phyloP scores from a whole-genome alignment of 2,329 filamentous ascomycete genomes.

The Herpotrichia juniperi region DNA sequence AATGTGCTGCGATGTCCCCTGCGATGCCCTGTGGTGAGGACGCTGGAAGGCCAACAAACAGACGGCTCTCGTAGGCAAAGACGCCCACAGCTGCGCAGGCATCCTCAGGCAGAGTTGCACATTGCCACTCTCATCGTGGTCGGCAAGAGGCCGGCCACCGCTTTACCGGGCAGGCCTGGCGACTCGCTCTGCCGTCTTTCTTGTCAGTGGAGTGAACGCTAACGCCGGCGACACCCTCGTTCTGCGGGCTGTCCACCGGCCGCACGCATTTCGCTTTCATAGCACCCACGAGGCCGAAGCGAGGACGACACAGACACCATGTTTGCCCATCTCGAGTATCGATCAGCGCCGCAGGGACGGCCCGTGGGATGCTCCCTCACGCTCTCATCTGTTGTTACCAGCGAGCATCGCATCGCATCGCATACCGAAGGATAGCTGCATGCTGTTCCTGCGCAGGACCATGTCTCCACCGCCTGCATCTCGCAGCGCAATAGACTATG shows the following conservation, averaged over 20 bases:
- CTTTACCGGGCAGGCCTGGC: background rate
- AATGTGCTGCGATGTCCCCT: too few relatives aligned
- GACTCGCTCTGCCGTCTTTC: background rate
- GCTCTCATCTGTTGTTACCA: too few relatives aligned
- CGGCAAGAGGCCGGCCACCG: too few relatives aligned
- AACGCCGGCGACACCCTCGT: too few relatives aligned
- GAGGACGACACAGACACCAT: background rate
- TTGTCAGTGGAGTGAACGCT: too few relatives aligned
- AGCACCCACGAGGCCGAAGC: background rate
- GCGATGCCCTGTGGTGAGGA: too few relatives aligned
- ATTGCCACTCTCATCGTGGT: too few relatives aligned
- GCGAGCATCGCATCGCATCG: background rate
- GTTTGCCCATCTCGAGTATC: slow-evolving; percentile 6
- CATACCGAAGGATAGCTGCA: too few relatives aligned
- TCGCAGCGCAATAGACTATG: background rate
- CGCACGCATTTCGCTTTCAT: background rate
- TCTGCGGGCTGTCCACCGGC: background rate
- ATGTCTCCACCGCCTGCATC: background rate
- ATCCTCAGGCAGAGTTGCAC: too few relatives aligned
- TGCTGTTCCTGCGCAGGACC: background rate
- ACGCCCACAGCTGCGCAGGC: too few relatives aligned
- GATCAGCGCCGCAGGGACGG: slow-evolving; percentile 3
- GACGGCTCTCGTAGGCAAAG: too few relatives aligned
- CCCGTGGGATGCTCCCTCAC: background rate
- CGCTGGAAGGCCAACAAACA: too few relatives aligned